Conservation (phyloP, 2,329 filamentous ascomycete species). For the Chaetomium sp. region DNA sequence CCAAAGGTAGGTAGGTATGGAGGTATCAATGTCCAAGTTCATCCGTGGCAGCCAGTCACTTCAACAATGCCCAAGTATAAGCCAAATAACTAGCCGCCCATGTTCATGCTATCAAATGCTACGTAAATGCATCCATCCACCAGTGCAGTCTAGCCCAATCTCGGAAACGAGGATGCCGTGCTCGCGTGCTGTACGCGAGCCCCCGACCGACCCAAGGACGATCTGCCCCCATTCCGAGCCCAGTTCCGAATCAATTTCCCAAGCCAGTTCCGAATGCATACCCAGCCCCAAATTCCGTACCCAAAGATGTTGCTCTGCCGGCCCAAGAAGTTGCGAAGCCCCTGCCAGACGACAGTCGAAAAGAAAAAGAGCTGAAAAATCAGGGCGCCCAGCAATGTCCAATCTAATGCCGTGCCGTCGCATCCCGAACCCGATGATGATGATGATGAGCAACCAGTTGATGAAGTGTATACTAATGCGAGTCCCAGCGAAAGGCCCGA, state of each 20-base stretch:
- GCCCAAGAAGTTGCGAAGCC: conserved; percentile 13
- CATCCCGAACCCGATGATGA: conserved; percentile 16
- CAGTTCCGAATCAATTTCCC: conserved; percentile 12
- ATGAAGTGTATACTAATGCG: conserved; percentile 27
- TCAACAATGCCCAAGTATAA: not conserved
- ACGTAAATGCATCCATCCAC: not conserved
- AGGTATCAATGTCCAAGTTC: too few species aligned
- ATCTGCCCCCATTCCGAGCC: conserved; percentile 6
- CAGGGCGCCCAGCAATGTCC: conserved; percentile 30
- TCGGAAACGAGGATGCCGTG: conserved; percentile 15
- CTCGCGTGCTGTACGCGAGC: conserved; percentile 11
- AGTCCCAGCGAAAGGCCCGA: conserved; percentile 26
- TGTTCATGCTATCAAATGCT: conserved; percentile 12
- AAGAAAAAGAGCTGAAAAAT: conserved; percentile 32
- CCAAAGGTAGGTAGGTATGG: too few species aligned
- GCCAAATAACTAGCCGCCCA: conserved; percentile 16
- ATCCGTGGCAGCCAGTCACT: not conserved
- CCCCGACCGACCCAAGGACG: conserved; percentile 14
- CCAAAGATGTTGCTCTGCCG: conserved; percentile 13
- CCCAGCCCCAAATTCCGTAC: conserved; percentile 17
- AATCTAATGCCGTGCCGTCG: conserved; percentile 29
- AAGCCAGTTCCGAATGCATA: conserved; percentile 19
- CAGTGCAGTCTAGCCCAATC: conserved; percentile 19
- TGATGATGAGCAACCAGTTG: conserved; percentile 15
- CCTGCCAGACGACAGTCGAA: conserved; percentile 26